Conservation (phyloP, 148 eudicot genomes). For the Silene conica region DNA sequence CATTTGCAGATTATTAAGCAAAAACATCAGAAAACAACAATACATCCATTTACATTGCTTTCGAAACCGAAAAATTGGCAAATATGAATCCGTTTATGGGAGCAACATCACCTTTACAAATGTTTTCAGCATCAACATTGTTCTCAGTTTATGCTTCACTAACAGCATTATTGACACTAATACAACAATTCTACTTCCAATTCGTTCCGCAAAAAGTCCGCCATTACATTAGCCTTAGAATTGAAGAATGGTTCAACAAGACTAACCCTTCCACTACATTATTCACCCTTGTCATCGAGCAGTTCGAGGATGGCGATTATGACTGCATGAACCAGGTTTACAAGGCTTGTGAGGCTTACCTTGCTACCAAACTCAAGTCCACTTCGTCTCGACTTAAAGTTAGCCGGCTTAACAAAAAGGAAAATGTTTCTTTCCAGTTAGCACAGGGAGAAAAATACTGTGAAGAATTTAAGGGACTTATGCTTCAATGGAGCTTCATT, state of each 20-base stretch:
- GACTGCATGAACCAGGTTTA: constrained; percentile 22
- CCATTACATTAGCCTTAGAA: constrained; percentile 15
- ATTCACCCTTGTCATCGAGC: constrained; percentile 27
- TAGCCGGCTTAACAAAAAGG: constrained; percentile 19
- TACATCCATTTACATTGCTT: not conserved
- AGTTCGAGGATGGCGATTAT: constrained; percentile 22
- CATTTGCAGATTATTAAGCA: not conserved
- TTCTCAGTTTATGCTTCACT: constrained; percentile 28
- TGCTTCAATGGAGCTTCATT: constrained; percentile 22
- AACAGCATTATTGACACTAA: constrained; percentile 26
- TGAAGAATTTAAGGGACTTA: constrained; percentile 22
- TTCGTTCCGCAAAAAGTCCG: constrained; percentile 21
- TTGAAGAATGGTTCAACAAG: constrained; percentile 21
- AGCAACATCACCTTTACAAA: constrained; percentile 6
- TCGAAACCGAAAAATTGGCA: not conserved
- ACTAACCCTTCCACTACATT: constrained; percentile 1
- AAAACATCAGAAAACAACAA: not conserved
- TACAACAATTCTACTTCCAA: constrained; percentile 30
- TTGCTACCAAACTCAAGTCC: constrained; percentile 23
- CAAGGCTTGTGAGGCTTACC: constrained; percentile 28
- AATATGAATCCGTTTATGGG: constrained; percentile 19
- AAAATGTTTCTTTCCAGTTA: constrained; percentile 18
- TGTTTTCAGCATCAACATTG: constrained; percentile 30
- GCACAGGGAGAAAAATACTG: constrained; percentile 25
- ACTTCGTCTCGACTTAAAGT: constrained; percentile 23